phyloP scores from a whole-genome alignment of 768 basidiomycete genomes.

The Agaricus sinodeliciosus region DNA sequence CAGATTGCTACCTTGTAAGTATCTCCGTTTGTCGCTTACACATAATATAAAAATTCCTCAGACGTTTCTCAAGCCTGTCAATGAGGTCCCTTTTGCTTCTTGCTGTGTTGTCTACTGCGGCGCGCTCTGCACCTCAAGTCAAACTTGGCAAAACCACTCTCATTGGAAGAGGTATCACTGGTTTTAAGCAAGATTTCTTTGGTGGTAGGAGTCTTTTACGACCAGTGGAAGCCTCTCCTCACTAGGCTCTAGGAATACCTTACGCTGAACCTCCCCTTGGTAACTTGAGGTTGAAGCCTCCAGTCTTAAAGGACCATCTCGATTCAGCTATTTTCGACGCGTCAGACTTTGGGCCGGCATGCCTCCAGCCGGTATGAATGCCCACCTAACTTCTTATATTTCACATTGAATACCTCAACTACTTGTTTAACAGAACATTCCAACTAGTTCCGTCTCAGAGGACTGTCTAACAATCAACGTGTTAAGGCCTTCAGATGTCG shows the following conservation, averaged over 20 bases:
- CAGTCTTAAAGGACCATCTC: slow-evolving; percentile 35
- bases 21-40: too few relatives aligned
- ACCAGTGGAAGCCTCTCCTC: not conserved
- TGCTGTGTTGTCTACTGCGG: not conserved
- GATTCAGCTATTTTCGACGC: slow-evolving; percentile 34
- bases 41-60: too few relatives aligned
- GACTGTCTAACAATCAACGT: slow-evolving; percentile 58
- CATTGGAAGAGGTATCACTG: slow-evolving; percentile 27
- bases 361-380: slow-evolving; percentile 39
- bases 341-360: slow-evolving; percentile 37
- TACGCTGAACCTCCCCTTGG: slow-evolving; percentile 50
- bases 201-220: slow-evolving; percentile 27
- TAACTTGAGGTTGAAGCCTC: slow-evolving; percentile 35
- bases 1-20: too few relatives aligned
- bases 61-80: too few relatives aligned
- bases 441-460: slow-evolving; percentile 36
- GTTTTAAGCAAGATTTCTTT: slow-evolving; percentile 36
- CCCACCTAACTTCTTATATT: not conserved
- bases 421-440: slow-evolving; percentile 20
- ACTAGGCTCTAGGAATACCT: slow-evolving; percentile 35
- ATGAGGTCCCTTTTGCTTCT: too few relatives aligned
- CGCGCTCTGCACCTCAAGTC: slow-evolving; percentile 25
- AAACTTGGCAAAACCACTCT: slow-evolving; percentile 32
- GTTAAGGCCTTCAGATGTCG: slow-evolving; percentile 37
- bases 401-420: not conserved